Conservation (phyloP, 2,329 filamentous ascomycete genomes). For the Ophiostoma angusticollis region DNA sequence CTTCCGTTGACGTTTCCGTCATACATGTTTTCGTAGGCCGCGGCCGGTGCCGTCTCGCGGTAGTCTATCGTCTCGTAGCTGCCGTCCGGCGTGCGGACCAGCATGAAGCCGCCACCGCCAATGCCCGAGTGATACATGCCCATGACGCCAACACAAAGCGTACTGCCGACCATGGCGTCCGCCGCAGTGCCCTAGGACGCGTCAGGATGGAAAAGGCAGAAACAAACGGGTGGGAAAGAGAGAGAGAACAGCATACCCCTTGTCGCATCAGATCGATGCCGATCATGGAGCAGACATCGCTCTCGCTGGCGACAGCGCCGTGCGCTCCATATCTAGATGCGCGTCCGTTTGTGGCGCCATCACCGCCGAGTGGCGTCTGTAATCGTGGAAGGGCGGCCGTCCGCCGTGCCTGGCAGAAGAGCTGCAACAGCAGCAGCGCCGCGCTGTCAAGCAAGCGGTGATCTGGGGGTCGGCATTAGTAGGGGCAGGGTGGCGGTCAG, state of each 20-base stretch:
- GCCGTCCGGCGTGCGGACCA: slow-evolving; percentile 61
- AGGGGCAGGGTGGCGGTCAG: too few species aligned
- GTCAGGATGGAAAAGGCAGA: not conserved
- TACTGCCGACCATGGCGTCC: slow-evolving; percentile 62
- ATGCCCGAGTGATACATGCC: slow-evolving; percentile 73
- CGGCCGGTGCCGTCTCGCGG: slow-evolving; percentile 72
- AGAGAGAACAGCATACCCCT: slow-evolving; percentile 25
- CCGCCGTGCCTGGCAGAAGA: slow-evolving; percentile 3
- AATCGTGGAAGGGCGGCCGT: slow-evolving; percentile 1
- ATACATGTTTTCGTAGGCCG: slow-evolving; percentile 78
- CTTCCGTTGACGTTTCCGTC: slow-evolving; percentile 54
- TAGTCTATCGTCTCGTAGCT: slow-evolving; percentile 81
- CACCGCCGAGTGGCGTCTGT: slow-evolving; percentile 7
- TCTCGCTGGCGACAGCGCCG: slow-evolving; percentile 62
- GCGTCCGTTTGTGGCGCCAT: not conserved
- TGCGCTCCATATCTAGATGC: slow-evolving; percentile 3
- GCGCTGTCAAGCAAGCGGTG: not conserved
- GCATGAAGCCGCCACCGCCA: slow-evolving; percentile 82
- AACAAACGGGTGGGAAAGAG: too few species aligned
- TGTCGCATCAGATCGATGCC: slow-evolving; percentile 47
- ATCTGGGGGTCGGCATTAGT: too few species aligned
- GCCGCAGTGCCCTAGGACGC: slow-evolving; percentile 70
- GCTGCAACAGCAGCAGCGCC: slow-evolving; percentile 2
- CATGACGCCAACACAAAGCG: slow-evolving; percentile 62
- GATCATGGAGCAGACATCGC: slow-evolving; percentile 53